phyloP scores from a whole-genome alignment of 1,284 basidiomycete species.

The Acaromyces ingoldii region DNA sequence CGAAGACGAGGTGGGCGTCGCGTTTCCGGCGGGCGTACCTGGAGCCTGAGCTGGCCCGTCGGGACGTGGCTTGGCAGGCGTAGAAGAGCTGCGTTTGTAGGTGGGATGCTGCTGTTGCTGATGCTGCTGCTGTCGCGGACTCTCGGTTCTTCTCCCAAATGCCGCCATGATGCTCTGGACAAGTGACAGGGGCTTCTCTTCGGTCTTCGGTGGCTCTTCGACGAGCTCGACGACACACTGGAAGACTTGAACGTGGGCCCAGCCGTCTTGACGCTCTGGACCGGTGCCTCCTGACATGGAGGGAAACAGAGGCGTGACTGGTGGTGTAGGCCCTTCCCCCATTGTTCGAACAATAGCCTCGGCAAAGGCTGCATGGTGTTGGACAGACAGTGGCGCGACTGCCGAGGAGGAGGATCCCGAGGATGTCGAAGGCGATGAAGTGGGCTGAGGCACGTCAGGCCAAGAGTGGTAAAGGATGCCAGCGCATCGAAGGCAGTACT shows the following conservation, averaged over 20 bases:
- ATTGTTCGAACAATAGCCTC: conserved; percentile 1
- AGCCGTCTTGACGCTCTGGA: conserved; percentile 22
- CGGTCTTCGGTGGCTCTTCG: conserved; percentile 19
- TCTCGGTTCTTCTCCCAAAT: conserved; percentile 34
- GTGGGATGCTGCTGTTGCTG: too few species aligned
- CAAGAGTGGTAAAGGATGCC: conserved; percentile 57
- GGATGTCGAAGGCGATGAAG: conserved; percentile 4
- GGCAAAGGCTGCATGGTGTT: neutral
- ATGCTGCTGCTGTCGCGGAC: too few species aligned
- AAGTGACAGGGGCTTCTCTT: conserved; percentile 18
- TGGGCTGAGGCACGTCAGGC: conserved; percentile 24
- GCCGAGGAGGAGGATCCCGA: neutral
- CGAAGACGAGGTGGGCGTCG: conserved; percentile 19
- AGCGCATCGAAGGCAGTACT: conserved; percentile 56
- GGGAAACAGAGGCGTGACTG: conserved; percentile 24
- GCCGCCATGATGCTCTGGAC: conserved; percentile 46
- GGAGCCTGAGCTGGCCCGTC: conserved; percentile 13
- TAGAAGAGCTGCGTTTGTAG: conserved; percentile 24
- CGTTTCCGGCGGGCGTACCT: conserved; percentile 19
- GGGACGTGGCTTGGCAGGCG: conserved; percentile 21
- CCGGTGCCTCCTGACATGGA: conserved; percentile 18
- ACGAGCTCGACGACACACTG: conserved; percentile 42
- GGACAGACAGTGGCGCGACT: neutral
- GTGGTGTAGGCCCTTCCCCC: conserved; percentile 11
- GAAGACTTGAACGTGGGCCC: conserved; percentile 42